Evolutionary conservation across 805 yeast genomes (phyloP).

Genomic region (Ogataea paraovalis): DNA sequence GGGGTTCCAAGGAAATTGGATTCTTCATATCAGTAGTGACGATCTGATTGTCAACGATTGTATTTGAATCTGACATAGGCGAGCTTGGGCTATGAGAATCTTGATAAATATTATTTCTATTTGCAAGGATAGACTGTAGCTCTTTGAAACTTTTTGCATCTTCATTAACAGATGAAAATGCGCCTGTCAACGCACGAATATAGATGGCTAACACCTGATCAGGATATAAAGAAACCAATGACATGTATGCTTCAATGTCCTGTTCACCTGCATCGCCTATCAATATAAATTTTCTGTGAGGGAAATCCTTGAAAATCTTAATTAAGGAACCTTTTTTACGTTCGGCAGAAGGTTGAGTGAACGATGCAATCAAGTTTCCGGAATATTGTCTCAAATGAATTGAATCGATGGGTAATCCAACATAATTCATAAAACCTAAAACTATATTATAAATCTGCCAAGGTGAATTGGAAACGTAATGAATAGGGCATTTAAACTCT

Average conservation of each 20-base stretch:
- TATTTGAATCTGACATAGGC: neutral
- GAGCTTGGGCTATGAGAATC: neutral
- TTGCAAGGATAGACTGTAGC: slow-evolving; percentile 14
- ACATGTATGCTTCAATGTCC: slow-evolving; percentile 87
- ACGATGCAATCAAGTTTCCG: slow-evolving; percentile 75
- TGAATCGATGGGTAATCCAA: slow-evolving; percentile 72
- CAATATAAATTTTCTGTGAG: slow-evolving; percentile 70
- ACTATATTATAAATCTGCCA: slow-evolving; percentile 76
- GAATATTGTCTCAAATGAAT: slow-evolving; percentile 83
- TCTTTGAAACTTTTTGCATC: slow-evolving; percentile 29
- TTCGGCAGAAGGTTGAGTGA: slow-evolving; percentile 84
- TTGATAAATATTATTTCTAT: slow-evolving; percentile 6
- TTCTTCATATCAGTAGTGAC: neutral
- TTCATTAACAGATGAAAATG: slow-evolving; percentile 53
- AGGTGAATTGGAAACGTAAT: slow-evolving; percentile 94
- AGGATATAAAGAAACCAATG: slow-evolving; percentile 60
- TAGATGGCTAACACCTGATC: slow-evolving; percentile 67
- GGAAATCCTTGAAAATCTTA: slow-evolving; percentile 67
- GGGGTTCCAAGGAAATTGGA: neutral
- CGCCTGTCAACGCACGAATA: slow-evolving; percentile 70
- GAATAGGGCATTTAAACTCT: slow-evolving; percentile 50
- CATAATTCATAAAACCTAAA: slow-evolving; percentile 48
- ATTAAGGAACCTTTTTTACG: slow-evolving; percentile 67
- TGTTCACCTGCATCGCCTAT: slow-evolving; percentile 96
- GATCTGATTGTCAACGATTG: neutral